A percentile compares a stretch with the other conserved stretches of the same genome.
phyloP scores from a whole-genome alignment of 352 stramenopile species.

The Phytophthora vignae region DNA sequence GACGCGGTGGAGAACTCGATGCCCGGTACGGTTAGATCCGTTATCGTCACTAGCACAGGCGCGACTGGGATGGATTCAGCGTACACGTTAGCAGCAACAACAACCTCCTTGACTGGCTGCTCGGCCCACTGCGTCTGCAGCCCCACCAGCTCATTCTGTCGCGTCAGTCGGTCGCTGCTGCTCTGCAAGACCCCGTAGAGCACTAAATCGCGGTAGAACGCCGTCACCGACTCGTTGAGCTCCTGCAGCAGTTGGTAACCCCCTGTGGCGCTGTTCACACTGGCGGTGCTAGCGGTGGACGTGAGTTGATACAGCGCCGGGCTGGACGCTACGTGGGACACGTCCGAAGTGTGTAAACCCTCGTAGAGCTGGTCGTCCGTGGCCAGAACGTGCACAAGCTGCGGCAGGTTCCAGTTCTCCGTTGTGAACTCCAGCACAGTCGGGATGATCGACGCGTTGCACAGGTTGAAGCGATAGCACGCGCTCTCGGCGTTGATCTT shows the following conservation, averaged over 20 bases:
- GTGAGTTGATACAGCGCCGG: constrained; percentile 44
- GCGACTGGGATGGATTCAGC: constrained; percentile 25
- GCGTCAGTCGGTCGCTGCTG: background rate
- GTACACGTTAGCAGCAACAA: constrained; percentile 43
- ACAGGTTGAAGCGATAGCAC: constrained; percentile 83
- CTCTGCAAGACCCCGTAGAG: constrained; percentile 24
- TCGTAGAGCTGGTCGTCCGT: constrained; percentile 75
- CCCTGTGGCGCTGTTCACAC: constrained; percentile 15
- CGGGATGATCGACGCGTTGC: constrained; percentile 64
- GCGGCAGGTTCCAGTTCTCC: constrained; percentile 51
- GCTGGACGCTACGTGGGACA: constrained; percentile 45
- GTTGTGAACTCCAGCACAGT: constrained; percentile 47
- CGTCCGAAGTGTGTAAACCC: constrained; percentile 37
- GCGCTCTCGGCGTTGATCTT: constrained; percentile 52
- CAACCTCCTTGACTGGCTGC: constrained; percentile 32
- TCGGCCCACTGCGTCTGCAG: constrained; percentile 51
- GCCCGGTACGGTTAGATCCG: constrained; percentile 61
- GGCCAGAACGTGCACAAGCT: constrained; percentile 54
- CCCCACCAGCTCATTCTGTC: constrained; percentile 31
- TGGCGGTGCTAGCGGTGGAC: constrained; percentile 34
- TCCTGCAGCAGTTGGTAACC: constrained; percentile 15
- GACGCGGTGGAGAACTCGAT: constrained; percentile 78
- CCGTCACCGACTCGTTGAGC: constrained; percentile 21
- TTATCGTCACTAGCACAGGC: constrained; percentile 38
- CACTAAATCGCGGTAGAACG: constrained; percentile 43